Evolutionary conservation across 805 yeast genomes (phyloP), one percentile per base, ranked within the genome.

Genomic region (Candida suzukii): DNA sequence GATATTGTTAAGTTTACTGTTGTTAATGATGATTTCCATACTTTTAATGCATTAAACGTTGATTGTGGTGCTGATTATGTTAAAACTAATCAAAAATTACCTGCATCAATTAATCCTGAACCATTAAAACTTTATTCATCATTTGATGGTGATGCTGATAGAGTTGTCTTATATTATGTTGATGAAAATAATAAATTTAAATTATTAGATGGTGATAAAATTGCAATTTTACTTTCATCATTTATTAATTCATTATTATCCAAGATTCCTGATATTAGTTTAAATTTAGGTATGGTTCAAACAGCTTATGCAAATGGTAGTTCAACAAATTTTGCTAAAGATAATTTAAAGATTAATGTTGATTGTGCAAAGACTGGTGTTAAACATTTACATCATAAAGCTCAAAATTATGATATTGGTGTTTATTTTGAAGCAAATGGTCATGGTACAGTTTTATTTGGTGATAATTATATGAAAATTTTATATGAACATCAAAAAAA

Each of bases 361-460:
- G 76, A 77, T 1, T 86, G 91, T 60, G 86, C 98, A 0, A 83
- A 95, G 34, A 93, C 99, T 2, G 99, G 99, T 31, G 99, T 93
- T 28, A 93, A 93, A 63, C 95, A 93, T 64, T 68, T 93, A 48
- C 99, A 93, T 59, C 97, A 91, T 56, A 95, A 88, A 39, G 93
- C 95, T 1, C 77, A 74, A 45, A 72, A 78, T 34, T 93, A 76
- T 56, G 98, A 88, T 54, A 73, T 91, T 46, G 99, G 99, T 21
- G 80, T 93, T 14, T 93, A 93, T 64, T 93, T 93, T 53, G 99
- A 93, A 67, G 99, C 99, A 41, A 93, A 93, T 58, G 99, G 99
- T n/a, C 99, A 93, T 58, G 99, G 99, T 13, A 93, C 99, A 0
- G 95, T 91, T 7, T 69, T 88, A 18, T 93, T 93, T 58, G 78